These are phyloP conservation scores for Elasticomyces elasticus DNA, from an alignment of 495 filamentous ascomycete species.

Conservation along the genomic window DNA sequence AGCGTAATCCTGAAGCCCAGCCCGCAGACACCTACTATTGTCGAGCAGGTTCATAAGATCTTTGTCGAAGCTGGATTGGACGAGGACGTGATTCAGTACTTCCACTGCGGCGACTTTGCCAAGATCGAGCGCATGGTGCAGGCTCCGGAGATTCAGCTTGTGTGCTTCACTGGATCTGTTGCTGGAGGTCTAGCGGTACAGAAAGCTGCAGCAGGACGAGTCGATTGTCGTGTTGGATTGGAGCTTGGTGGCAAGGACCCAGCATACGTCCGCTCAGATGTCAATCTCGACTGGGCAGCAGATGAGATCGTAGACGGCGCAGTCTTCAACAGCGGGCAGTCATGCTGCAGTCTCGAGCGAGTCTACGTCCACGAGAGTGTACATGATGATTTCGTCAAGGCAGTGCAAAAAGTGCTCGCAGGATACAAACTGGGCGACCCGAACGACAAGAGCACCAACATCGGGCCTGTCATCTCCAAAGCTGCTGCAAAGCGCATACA, in stretches of 20 bases:
- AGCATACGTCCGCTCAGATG: conserved; percentile 76
- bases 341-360: conserved; percentile 86
- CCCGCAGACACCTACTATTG: conserved; percentile 84
- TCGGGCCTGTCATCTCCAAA: conserved; percentile 82
- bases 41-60: conserved; percentile 64
- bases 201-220: conserved; percentile 63
- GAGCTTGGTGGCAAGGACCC: conserved; percentile 92
- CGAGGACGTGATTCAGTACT: conserved; percentile 71
- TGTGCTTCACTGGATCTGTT: conserved; percentile 93
- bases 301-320: conserved; percentile 89
- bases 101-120: conserved; percentile 68
- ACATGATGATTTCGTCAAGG: conserved; percentile 68
- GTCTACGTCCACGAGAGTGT: conserved; percentile 83
- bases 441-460: conserved; percentile 61
- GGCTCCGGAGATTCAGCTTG: conserved; percentile 60
- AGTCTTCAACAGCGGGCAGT: conserved; percentile 94
- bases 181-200: conserved; percentile 79
- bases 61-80: conserved; percentile 73
- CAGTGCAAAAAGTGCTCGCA: conserved; percentile 68
- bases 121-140: conserved; percentile 62
- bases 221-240: conserved; percentile 66
- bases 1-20: conserved; percentile 87
- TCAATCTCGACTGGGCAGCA: conserved; percentile 80
- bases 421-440: conserved; percentile 87
- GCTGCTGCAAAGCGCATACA: conserved; percentile 64